These are phyloP conservation scores for Penicillium sumatraense DNA, from an alignment of 2,329 filamentous ascomycete genomes.

Conservation along the genomic window DNA sequence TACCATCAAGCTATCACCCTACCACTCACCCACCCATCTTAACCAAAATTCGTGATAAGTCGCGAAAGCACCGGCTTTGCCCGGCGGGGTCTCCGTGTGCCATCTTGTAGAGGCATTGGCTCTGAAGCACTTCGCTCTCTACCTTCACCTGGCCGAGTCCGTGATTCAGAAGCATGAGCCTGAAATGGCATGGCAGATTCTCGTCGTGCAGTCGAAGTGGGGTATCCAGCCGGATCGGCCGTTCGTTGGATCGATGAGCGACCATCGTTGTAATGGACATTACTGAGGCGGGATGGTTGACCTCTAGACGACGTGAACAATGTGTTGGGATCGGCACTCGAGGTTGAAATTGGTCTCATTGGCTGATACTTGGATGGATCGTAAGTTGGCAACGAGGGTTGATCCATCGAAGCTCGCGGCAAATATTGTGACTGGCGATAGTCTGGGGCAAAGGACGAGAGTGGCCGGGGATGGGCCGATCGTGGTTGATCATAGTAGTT, in stretches of 20 bases:
- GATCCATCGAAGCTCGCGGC: constrained; percentile 24
- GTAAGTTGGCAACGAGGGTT: constrained; percentile 39
- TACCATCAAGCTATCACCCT: neutral
- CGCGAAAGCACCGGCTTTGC: constrained; percentile 42
- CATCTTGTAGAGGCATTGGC: constrained; percentile 18
- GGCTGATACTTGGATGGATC: constrained; percentile 40
- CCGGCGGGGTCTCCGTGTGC: constrained; percentile 20
- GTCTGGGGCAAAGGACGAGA: constrained; percentile 32
- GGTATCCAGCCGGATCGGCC: constrained; percentile 4
- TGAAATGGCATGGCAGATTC: constrained; percentile 18
- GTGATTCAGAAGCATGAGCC: constrained; percentile 3
- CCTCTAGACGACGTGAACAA: constrained; percentile 11
- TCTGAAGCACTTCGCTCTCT: constrained; percentile 28
- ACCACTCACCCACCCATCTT: constrained; percentile 2
- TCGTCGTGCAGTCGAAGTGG: constrained; percentile 9
- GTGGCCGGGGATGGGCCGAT: constrained; percentile 25
- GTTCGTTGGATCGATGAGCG: constrained; percentile 22
- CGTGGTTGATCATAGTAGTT: constrained; percentile 12
- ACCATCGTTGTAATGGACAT: constrained; percentile 23
- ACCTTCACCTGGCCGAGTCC: constrained; percentile 13
- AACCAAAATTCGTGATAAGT: constrained; percentile 40
- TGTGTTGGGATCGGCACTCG: constrained; percentile 11
- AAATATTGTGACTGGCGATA: constrained; percentile 19
- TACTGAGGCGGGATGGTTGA: constrained; percentile 26
- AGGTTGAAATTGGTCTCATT: constrained; percentile 18